These are phyloP conservation scores for Penicillium sp. DNA, from an alignment of 2,329 filamentous ascomycete genomes.

Conservation along the genomic window DNA sequence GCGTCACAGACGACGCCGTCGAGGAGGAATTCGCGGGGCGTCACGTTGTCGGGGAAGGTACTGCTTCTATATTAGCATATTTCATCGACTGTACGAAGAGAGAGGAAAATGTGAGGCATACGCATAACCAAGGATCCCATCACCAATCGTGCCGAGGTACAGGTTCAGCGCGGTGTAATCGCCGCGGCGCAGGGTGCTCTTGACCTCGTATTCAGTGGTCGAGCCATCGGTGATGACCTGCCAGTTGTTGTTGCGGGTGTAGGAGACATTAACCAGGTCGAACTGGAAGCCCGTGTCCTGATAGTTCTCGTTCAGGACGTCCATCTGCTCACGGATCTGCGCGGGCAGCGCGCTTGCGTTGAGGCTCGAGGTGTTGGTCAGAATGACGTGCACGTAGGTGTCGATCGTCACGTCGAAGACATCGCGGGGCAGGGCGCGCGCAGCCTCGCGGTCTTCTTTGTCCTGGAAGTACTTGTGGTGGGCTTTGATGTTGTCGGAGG, in stretches of 20 bases:
- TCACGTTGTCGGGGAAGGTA: slow-evolving; percentile 16
- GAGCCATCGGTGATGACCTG: neutral
- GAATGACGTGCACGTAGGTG: slow-evolving; percentile 16
- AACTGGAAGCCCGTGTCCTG: slow-evolving; percentile 12
- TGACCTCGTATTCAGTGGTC: slow-evolving; percentile 7
- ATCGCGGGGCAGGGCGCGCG: neutral
- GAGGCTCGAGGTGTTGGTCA: neutral
- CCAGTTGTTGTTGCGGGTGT: slow-evolving; percentile 13
- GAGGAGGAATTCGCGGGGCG: neutral
- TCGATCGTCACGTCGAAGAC: slow-evolving; percentile 7
- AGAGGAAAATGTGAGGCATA: neutral
- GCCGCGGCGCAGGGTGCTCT: slow-evolving; percentile 9
- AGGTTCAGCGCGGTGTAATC: slow-evolving; percentile 14
- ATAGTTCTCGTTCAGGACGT: slow-evolving; percentile 11
- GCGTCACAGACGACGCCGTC: slow-evolving; percentile 15
- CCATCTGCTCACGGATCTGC: slow-evolving; percentile 9
- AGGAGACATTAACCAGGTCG: slow-evolving; percentile 11
- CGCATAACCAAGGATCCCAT: slow-evolving; percentile 13
- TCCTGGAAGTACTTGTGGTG: slow-evolving; percentile 6
- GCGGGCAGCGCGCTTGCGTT: neutral
- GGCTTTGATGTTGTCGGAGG: neutral
- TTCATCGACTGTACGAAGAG: no score
- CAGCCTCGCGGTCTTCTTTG: neutral
- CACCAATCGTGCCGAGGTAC: slow-evolving; percentile 8
- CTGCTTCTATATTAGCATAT: neutral